A percentile compares a stretch with the other conserved stretches of the same genome.
Conservation (phyloP, 768 basidiomycete species). For the Guyanaporus albipodus region DNA sequence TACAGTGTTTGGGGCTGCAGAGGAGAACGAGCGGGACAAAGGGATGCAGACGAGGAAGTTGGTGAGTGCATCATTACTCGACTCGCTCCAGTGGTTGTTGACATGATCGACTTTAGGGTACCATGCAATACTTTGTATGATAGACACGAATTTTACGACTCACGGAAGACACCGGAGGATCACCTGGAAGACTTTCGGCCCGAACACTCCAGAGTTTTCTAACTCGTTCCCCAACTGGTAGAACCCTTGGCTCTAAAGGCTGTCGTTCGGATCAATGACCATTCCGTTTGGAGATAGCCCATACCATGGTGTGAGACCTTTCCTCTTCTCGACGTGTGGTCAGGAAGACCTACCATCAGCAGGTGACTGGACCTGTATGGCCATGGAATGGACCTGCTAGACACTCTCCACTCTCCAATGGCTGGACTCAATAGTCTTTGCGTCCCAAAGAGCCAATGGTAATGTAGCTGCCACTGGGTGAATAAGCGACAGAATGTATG, state of each 20-base stretch:
- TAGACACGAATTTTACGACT: conserved; percentile 7
- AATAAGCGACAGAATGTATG: conserved; percentile 7
- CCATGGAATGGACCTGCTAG: conserved; percentile 19
- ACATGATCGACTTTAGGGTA: conserved; percentile 23
- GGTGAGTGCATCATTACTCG: conserved; percentile 51
- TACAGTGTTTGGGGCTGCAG: conserved; percentile 81
- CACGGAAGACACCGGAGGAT: neutral
- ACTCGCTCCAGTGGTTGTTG: neutral
- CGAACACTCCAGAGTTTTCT: no score
- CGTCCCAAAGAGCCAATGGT: conserved; percentile 26
- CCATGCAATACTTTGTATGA: conserved; percentile 40
- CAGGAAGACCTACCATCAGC: no score
- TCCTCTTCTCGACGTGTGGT: no score
- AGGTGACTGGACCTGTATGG: conserved; percentile 21
- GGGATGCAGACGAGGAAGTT: conserved; percentile 70
- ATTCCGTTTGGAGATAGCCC: no score
- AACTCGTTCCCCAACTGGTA: no score
- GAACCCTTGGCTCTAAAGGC: no score
- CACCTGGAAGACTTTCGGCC: neutral
- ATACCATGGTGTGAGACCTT: no score
- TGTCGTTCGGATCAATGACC: no score
- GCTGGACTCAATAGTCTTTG: conserved; percentile 14
- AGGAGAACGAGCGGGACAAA: conserved; percentile 84
- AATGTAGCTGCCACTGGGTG: conserved; percentile 21
- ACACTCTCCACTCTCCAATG: conserved; percentile 16